Percentiles rank a stretch among this genome's conserved stretches.
These are phyloP conservation scores for Saccharomyces eubayanus DNA, from an alignment of 805 yeast species.

Conservation along the genomic window DNA sequence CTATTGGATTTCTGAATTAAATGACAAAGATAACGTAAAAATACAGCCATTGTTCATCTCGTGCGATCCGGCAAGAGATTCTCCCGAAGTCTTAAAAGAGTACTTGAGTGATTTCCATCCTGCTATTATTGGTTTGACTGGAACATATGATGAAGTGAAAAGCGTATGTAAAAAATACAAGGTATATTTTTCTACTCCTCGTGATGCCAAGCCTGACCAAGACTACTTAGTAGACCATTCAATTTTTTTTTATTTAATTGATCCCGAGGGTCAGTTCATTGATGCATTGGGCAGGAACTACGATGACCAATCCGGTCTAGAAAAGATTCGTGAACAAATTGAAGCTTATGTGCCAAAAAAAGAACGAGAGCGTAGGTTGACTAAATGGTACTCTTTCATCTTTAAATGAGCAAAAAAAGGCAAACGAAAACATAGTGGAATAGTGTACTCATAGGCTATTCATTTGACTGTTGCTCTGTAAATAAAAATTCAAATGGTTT, in stretches of 20 bases:
- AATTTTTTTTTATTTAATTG: conserved; percentile 92
- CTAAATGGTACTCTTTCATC: conserved; percentile 44
- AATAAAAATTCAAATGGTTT: background rate
- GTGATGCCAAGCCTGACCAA: conserved; percentile 84
- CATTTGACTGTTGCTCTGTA: background rate
- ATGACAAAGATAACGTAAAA: conserved; percentile 47
- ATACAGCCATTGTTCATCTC: conserved; percentile 86
- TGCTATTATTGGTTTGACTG: conserved; percentile 81
- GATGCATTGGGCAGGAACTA: conserved; percentile 92
- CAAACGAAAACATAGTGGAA: background rate
- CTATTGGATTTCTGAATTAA: conserved; percentile 49
- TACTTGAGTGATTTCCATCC: conserved; percentile 86
- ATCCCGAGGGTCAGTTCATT: conserved; percentile 89
- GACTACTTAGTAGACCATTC: conserved; percentile 96
- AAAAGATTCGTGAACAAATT: conserved; percentile 67
- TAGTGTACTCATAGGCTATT: background rate
- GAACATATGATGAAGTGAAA: conserved; percentile 78
- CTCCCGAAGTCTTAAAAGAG: conserved; percentile 72
- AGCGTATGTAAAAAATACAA: conserved; percentile 77
- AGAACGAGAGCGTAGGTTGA: conserved; percentile 57
- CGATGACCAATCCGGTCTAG: conserved; percentile 66
- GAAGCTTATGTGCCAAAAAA: conserved; percentile 68
- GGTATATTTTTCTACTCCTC: conserved; percentile 95
- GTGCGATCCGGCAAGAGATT: conserved; percentile 92
- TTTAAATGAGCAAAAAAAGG: conserved; percentile 9